A percentile compares a stretch with the other conserved stretches of the same genome.
These are phyloP conservation scores for Trametopsis cervina DNA, from an alignment of 768 basidiomycete species.

Conservation along the genomic window DNA sequence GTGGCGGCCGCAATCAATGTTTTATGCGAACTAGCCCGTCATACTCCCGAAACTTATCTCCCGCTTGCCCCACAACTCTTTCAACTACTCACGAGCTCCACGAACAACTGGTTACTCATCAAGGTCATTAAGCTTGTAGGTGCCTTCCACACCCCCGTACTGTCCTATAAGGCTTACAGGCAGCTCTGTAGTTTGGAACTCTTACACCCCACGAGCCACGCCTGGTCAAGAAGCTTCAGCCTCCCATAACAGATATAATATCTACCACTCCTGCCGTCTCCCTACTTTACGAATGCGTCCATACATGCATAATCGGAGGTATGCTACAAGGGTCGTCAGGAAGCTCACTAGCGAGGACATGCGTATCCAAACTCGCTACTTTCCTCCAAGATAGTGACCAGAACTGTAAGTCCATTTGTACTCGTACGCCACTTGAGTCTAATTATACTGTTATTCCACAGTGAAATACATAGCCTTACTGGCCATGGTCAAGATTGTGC, in stretches of 20 bases:
- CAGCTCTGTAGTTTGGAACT: conserved; percentile 72
- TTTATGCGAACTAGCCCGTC: conserved; percentile 83
- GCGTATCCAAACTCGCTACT: conserved; percentile 87
- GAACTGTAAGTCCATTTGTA: conserved; percentile 69
- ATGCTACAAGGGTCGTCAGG: conserved; percentile 84
- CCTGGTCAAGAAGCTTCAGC: conserved; percentile 88
- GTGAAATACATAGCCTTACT: conserved; percentile 97
- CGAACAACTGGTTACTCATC: conserved; percentile 99
- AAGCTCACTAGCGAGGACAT: conserved; percentile 72
- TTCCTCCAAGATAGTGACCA: conserved; percentile 94
- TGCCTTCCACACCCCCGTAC: no score
- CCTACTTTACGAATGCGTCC: conserved; percentile 94
- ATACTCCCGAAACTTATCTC: conserved; percentile 75
- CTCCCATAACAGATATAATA: conserved; percentile 92
- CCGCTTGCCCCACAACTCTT: conserved; percentile 89
- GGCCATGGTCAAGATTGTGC: conserved; percentile 94
- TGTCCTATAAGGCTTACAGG: neutral
- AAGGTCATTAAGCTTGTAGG: conserved; percentile 93
- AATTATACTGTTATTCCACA: conserved; percentile 27
- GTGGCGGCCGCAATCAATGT: conserved; percentile 93
- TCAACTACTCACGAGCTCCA: conserved; percentile 85
- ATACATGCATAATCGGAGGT: conserved; percentile 94
- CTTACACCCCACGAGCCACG: conserved; percentile 90
- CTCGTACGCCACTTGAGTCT: no score
- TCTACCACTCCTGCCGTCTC: conserved; percentile 95